Evolutionary conservation across 1,284 basidiomycete genomes (phyloP), one percentile per base, ranked within the genome.

Genomic region (Malassezia sympodialis): DNA sequence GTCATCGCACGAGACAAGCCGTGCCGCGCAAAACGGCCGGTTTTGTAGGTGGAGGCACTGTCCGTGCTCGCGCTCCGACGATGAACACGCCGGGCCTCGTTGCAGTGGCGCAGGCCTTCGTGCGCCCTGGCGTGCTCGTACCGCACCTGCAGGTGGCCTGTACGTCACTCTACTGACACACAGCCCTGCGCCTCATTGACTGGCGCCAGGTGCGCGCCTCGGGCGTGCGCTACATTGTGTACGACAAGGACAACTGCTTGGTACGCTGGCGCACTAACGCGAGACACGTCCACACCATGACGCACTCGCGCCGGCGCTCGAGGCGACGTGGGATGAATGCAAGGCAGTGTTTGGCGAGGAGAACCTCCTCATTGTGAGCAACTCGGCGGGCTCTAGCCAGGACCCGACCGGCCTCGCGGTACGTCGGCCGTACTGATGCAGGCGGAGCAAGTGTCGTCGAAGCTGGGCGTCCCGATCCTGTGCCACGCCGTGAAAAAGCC

Each of bases 181-280:
- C 32, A 56, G 90, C 88, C 72, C 89, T 96, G 66, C 84, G 86
- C 75, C 80, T 87, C 62, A 79, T 96, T 65, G 84, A 96, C 75
- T 96, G 90, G 80, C 67, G 68, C n/a, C 84, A 83, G 14, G 78
- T 96, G 34, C 80, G 81, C 57, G 79, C 79, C 52, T 82, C 83
- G 15, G 90, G 91, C 1, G 90, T 89, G 67, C 82, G 84, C 43
- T 90, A 86, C 30, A 85, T 87, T 11, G 84, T 98, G 0, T 86
- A 96, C 63, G 93, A 96, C 81, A 96, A 96, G 78, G 93, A 98
- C 75, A 96, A 98, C 66, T 96, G 93, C 71, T 76, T 96, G 64
- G 90, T 88, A 66, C 32, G 83, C 77, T 19, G 17, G 8, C 3
- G 21, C 21, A 23, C 35, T 39, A 11, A 24, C 6, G 8, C 30